phyloP scores from a whole-genome alignment of 192 early-diverging fungal genomes.

The Oehlia diaphana region DNA sequence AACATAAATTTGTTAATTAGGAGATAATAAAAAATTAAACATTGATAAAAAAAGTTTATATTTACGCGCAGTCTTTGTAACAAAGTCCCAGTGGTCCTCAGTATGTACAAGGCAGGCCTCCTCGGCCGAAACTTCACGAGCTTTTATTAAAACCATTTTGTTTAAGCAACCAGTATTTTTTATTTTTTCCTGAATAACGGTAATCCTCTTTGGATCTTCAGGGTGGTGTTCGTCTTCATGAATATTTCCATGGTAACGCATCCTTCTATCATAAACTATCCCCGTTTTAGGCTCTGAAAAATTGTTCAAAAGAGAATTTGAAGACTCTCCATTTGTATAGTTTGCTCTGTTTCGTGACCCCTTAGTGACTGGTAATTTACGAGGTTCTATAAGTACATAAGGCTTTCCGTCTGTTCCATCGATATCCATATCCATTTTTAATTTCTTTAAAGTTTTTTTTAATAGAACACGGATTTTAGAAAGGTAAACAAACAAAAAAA shows the following conservation, averaged over 20 bases:
- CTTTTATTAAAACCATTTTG: conserved; percentile 44
- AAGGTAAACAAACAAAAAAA: neutral
- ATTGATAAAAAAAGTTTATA: neutral
- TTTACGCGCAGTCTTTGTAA: conserved; percentile 48
- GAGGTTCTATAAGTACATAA: conserved; percentile 20
- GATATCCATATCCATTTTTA: conserved; percentile 15
- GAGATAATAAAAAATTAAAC: neutral
- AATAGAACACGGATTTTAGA: neutral
- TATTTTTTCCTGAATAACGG: conserved; percentile 61
- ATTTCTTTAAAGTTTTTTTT: neutral
- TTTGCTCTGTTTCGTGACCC: neutral
- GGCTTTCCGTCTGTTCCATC: conserved; percentile 6
- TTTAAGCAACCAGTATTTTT: conserved; percentile 45
- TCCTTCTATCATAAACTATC: conserved; percentile 59
- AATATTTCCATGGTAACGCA: conserved; percentile 64
- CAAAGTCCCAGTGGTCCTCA: conserved; percentile 40
- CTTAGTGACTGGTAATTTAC: neutral
- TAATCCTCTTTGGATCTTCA: conserved; percentile 75
- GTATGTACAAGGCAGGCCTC: conserved; percentile 61
- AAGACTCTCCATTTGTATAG: neutral
- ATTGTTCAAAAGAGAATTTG: neutral
- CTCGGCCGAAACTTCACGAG: conserved; percentile 46
- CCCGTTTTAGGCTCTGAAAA: conserved; percentile 38
- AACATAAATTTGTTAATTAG: too few relatives aligned
- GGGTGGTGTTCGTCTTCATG: conserved; percentile 68